phyloP scores from a whole-genome alignment of 257 asterid genomes.

The Petunia axillaris region DNA sequence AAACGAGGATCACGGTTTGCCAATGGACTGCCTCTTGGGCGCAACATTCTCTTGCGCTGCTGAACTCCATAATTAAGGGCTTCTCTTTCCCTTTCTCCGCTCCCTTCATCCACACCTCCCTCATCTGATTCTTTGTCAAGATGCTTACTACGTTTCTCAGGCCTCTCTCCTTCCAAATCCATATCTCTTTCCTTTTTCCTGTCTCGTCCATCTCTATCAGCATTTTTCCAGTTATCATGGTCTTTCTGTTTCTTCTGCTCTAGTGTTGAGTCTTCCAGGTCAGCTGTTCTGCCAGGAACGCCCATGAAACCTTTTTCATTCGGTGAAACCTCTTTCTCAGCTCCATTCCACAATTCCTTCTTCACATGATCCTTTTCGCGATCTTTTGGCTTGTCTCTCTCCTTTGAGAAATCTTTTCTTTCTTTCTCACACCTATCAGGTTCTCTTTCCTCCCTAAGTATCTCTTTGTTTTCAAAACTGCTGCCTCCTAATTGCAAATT shows the following conservation, averaged over 20 bases:
- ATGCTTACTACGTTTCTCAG: conserved; percentile 65
- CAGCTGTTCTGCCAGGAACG: conserved; percentile 59
- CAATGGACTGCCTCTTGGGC: conserved; percentile 89
- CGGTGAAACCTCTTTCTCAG: conserved; percentile 64
- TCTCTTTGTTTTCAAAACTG: conserved; percentile 68
- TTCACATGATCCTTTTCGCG: conserved; percentile 73
- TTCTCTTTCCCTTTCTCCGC: conserved; percentile 70
- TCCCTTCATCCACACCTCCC: conserved; percentile 69
- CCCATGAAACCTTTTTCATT: conserved; percentile 62
- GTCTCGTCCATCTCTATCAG: conserved; percentile 68
- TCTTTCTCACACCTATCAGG: conserved; percentile 71
- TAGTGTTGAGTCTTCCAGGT: conserved; percentile 48
- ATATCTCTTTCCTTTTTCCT: conserved; percentile 82
- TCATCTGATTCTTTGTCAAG: conserved; percentile 83
- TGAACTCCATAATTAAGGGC: conserved; percentile 70
- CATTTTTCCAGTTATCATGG: conserved; percentile 63
- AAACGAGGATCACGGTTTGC: conserved; percentile 69
- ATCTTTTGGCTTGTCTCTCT: conserved; percentile 67
- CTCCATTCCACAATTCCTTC: conserved; percentile 71
- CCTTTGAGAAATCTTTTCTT: conserved; percentile 67
- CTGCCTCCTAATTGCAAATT: conserved; percentile 55
- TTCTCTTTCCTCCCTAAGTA: conserved; percentile 72
- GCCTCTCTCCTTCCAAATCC: conserved; percentile 77
- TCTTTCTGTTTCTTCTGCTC: conserved; percentile 71
- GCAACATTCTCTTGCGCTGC: conserved; percentile 88